A percentile compares a stretch with the other conserved stretches of the same genome.
Conservation (phyloP, 441 rosid genomes). For the Brassica hybrid region DNA sequence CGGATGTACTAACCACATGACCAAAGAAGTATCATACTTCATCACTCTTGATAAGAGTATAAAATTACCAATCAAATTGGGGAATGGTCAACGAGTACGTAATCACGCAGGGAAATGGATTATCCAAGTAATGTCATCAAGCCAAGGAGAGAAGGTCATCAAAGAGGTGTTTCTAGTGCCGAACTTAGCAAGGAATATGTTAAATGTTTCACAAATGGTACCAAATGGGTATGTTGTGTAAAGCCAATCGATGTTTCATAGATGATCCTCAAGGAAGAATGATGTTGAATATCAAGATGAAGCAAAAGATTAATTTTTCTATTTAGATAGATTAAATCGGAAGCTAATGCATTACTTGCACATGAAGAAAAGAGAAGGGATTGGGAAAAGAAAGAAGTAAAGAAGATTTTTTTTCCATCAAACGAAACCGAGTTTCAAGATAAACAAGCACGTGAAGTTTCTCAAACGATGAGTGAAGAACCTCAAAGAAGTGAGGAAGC, state of each 20-base stretch:
- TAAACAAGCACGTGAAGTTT: background rate
- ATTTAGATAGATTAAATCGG: background rate
- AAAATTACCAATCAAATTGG: background rate
- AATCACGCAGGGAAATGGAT: background rate
- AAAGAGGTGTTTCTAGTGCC: background rate
- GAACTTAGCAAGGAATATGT: background rate
- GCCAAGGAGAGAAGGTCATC: background rate
- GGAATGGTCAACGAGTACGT: background rate
- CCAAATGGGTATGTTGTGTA: background rate
- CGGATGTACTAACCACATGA: background rate
- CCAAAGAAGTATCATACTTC: background rate
- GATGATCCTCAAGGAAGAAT: background rate
- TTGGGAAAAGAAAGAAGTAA: background rate
- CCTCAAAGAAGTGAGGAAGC: background rate
- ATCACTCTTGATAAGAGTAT: background rate
- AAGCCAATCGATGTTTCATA: background rate
- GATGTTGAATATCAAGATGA: background rate
- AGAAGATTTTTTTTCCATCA: background rate
- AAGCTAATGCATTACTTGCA: background rate
- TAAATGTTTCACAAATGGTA: background rate
- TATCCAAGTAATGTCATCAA: background rate
- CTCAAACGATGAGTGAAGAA: background rate
- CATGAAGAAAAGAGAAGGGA: background rate
- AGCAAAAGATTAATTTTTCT: background rate
- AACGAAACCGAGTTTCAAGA: background rate